These are phyloP conservation scores for Aspergillus calidoustus DNA, from an alignment of 2,329 filamentous ascomycete species.

Conservation along the genomic window DNA sequence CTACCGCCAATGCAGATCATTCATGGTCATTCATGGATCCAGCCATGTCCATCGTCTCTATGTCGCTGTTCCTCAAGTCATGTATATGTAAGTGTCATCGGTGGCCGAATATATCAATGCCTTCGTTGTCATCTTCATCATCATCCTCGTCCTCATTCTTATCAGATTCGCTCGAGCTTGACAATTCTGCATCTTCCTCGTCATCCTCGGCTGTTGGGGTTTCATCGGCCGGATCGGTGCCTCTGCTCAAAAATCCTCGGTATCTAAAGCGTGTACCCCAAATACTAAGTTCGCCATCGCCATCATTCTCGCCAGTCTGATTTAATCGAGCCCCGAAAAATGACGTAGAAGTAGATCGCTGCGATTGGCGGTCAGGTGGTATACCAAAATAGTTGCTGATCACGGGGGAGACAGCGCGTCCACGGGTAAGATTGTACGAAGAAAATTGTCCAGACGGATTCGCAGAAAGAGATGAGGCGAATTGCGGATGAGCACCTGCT, in stretches of 20 bases:
- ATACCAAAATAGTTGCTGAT: slow-evolving; percentile 53
- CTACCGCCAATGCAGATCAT: slow-evolving; percentile 8
- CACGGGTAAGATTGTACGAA: slow-evolving; percentile 43
- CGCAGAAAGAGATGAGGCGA: slow-evolving; percentile 26
- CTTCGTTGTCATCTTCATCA: slow-evolving; percentile 55
- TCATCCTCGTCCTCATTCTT: slow-evolving; percentile 47
- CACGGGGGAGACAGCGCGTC: slow-evolving; percentile 47
- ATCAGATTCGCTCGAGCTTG: slow-evolving; percentile 39
- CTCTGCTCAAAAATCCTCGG: slow-evolving; percentile 38
- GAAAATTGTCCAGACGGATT: slow-evolving; percentile 32
- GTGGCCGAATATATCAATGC: slow-evolving; percentile 59
- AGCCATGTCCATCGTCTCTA: slow-evolving; percentile 3
- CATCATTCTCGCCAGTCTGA: slow-evolving; percentile 46
- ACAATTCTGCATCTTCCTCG: slow-evolving; percentile 25
- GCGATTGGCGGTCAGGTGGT: slow-evolving; percentile 38
- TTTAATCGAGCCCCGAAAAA: slow-evolving; percentile 31
- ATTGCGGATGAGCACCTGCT: slow-evolving; percentile 23
- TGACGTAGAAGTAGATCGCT: slow-evolving; percentile 35
- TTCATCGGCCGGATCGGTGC: slow-evolving; percentile 31
- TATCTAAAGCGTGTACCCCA: slow-evolving; percentile 57
- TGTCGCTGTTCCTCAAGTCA: not conserved
- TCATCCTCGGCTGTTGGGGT: slow-evolving; percentile 27
- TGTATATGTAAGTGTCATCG: slow-evolving; percentile 39
- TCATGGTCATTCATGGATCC: slow-evolving; percentile 9
- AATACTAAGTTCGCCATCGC: slow-evolving; percentile 63